These are phyloP conservation scores for Asterella californica DNA, from an alignment of 225 moss, liverwort and hornwort species.

Conservation along the genomic window DNA sequence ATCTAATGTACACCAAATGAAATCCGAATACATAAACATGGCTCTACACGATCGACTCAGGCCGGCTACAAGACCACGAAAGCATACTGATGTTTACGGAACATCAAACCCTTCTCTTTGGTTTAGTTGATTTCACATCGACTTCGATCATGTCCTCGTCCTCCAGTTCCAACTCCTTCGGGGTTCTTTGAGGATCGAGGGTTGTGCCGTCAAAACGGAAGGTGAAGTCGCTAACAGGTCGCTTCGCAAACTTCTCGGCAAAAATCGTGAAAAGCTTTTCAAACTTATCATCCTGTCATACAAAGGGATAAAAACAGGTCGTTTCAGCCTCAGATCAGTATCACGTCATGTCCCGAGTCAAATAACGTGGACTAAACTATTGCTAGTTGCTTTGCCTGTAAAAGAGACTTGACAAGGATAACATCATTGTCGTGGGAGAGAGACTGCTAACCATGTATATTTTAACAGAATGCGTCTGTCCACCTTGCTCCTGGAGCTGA, in stretches of 20 bases:
- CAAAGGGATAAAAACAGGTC: neutral
- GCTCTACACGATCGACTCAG: neutral
- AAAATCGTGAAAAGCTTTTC: constrained; percentile 61
- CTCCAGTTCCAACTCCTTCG: constrained; percentile 64
- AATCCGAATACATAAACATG: neutral
- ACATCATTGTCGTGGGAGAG: neutral
- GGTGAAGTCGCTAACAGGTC: constrained; percentile 41
- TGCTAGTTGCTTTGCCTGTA: too few relatives aligned
- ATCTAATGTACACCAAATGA: neutral
- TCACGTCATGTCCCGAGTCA: neutral
- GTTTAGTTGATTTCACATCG: constrained; percentile 24
- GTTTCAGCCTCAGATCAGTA: neutral
- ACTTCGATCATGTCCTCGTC: constrained; percentile 80
- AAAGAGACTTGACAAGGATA: too few relatives aligned
- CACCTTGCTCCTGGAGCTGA: constrained; percentile 59
- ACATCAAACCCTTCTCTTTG: neutral
- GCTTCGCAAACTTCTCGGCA: constrained; percentile 49
- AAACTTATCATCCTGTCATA: constrained; percentile 62
- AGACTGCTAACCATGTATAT: constrained; percentile 47
- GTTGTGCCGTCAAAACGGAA: constrained; percentile 72
- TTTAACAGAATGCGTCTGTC: constrained; percentile 42
- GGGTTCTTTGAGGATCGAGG: constrained; percentile 55
- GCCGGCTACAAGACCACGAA: too few relatives aligned
- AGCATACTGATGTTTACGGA: too few relatives aligned
- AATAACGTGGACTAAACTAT: neutral